Evolutionary conservation across 2,329 filamentous ascomycete genomes (phyloP).

Genomic region (Ampelomyces quisqualis): DNA sequence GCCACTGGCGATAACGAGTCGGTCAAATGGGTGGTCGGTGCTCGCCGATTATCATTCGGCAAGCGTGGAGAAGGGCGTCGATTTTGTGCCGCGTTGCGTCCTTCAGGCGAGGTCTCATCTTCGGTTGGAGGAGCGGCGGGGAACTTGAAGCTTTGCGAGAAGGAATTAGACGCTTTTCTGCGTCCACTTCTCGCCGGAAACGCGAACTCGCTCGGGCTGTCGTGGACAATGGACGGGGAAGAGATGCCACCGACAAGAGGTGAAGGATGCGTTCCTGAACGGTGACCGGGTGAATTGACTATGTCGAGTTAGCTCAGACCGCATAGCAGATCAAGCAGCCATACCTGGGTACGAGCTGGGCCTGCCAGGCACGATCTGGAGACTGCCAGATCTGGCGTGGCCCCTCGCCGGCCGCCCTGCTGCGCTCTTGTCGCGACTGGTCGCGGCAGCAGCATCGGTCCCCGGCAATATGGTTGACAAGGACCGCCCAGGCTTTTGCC

Average conservation of each 20-base stretch:
- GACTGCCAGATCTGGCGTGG: slow-evolving; percentile 76
- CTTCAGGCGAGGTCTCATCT: slow-evolving; percentile 27
- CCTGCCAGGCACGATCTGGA: slow-evolving; percentile 66
- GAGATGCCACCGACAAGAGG: slow-evolving; percentile 46
- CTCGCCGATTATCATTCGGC: slow-evolving; percentile 14
- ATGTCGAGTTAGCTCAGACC: slow-evolving; percentile 18
- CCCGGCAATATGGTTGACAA: slow-evolving; percentile 54
- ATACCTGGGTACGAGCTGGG: slow-evolving; percentile 39
- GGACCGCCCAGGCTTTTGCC: slow-evolving; percentile 47
- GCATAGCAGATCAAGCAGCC: neutral
- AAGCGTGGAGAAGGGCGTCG: slow-evolving; percentile 28
- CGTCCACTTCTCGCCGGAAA: slow-evolving; percentile 34
- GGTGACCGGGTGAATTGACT: slow-evolving; percentile 35
- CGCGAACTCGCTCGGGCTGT: slow-evolving; percentile 28
- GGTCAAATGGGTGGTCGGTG: slow-evolving; percentile 46
- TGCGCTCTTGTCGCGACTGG: slow-evolving; percentile 27
- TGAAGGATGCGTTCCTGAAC: slow-evolving; percentile 44
- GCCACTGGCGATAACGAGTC: slow-evolving; percentile 64
- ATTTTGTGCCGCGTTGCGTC: slow-evolving; percentile 30
- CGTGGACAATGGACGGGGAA: slow-evolving; percentile 37
- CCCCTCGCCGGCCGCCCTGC: slow-evolving; percentile 57
- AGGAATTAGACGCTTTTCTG: slow-evolving; percentile 45
- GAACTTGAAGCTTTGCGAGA: slow-evolving; percentile 58
- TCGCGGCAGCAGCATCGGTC: slow-evolving; percentile 44
- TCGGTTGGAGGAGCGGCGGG: slow-evolving; percentile 48